A percentile compares a stretch with the other conserved stretches of the same genome.
Conservation (phyloP, 2,329 filamentous ascomycete species). For the Ophioceras dolichostomum region DNA sequence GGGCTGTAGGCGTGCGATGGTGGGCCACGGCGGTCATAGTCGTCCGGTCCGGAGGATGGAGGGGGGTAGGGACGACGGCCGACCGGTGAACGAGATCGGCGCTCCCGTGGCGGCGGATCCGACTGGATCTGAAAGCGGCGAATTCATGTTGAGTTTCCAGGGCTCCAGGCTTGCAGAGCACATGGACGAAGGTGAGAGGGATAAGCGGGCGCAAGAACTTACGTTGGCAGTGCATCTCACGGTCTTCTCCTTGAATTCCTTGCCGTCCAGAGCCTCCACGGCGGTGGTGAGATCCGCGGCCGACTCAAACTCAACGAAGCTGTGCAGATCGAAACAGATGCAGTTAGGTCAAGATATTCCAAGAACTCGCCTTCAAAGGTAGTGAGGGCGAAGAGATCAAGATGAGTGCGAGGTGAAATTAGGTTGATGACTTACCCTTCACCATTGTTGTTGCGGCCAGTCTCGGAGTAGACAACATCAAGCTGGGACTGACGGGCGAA, state of each 20-base stretch:
- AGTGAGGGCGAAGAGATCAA: not conserved
- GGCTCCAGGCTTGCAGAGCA: too few species aligned
- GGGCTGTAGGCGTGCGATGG: constrained; percentile 81
- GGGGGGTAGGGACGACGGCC: constrained; percentile 53
- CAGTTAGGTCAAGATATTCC: not conserved
- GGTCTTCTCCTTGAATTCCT: constrained; percentile 81
- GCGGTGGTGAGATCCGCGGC: constrained; percentile 79
- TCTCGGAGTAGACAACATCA: constrained; percentile 97
- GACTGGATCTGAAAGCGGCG: constrained; percentile 53
- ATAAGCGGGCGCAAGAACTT: constrained; percentile 23
- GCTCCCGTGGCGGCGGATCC: constrained; percentile 55
- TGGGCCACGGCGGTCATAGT: constrained; percentile 70
- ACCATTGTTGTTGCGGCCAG: constrained; percentile 79
- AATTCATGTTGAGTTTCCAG: too few species aligned
- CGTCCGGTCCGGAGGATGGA: too few species aligned
- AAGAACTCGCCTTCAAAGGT: not conserved
- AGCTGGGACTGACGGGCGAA: constrained; percentile 94
- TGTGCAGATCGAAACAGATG: constrained; percentile 23
- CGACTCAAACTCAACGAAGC: constrained; percentile 97
- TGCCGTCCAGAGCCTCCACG: constrained; percentile 86
- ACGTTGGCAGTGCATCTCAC: constrained; percentile 87
- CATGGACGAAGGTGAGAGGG: constrained; percentile 11
- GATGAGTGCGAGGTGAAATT: too few species aligned
- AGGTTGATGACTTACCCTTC: constrained; percentile 82
- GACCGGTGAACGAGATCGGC: constrained; percentile 67